Evolutionary conservation across 305 asterid genomes (phyloP).

Genomic region (Stenogyne calaminthoides): DNA sequence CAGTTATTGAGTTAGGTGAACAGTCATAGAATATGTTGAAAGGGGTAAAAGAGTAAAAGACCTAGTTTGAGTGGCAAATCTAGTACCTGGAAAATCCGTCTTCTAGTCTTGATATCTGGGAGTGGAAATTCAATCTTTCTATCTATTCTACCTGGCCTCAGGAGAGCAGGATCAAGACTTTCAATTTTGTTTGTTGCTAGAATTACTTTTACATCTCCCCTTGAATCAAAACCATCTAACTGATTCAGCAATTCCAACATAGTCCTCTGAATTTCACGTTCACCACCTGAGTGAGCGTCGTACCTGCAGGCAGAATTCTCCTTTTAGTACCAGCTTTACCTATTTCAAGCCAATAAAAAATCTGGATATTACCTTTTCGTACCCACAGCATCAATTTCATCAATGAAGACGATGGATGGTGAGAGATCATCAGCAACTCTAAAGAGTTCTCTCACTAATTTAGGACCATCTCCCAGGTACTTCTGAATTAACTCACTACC

Average conservation of each 20-base stretch:
- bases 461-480: conserved; percentile 95
- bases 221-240: conserved; percentile 89
- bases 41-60: not conserved
- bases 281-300: conserved; percentile 97
- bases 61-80: conserved; percentile 1
- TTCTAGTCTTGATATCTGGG: conserved; percentile 90
- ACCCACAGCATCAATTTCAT: conserved; percentile 94
- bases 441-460: conserved; percentile 88
- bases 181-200: conserved; percentile 90
- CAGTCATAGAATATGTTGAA: not conserved
- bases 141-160: conserved; percentile 90
- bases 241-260: conserved; percentile 88
- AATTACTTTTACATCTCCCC: conserved; percentile 92
- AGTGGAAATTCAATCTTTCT: conserved; percentile 89
- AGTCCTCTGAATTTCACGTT: conserved; percentile 93
- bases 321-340: conserved; percentile 5
- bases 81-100: conserved; percentile 84
- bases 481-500: conserved; percentile 92
- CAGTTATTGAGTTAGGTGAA: conserved; percentile 14
- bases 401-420: conserved; percentile 90
- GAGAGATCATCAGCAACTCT: conserved; percentile 95
- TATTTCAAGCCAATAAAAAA: conserved; percentile 11
- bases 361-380: conserved; percentile 67
- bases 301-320: conserved; percentile 49
- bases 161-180: conserved; percentile 88